Percentiles rank a stretch among this genome's conserved stretches.
Conservation (phyloP, 2,329 filamentous ascomycete species). For the Verticillium albo-atrum region DNA sequence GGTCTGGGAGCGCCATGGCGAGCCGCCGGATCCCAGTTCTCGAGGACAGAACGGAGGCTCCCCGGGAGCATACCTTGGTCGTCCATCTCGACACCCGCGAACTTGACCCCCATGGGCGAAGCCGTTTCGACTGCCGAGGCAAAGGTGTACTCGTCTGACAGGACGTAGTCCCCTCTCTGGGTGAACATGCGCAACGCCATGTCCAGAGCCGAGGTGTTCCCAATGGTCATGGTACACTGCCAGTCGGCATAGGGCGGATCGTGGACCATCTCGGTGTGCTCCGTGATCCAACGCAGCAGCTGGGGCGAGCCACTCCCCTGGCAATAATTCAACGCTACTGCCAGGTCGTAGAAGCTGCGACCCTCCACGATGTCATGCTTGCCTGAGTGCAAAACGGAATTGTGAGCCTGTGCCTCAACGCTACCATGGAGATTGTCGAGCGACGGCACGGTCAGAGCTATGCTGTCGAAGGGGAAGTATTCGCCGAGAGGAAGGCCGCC, state of each 20-base stretch:
- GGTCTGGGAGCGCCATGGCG: conserved; percentile 39
- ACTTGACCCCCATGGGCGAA: conserved; percentile 55
- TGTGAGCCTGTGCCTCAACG: conserved; percentile 7
- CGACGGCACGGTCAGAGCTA: not conserved
- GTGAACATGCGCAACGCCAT: conserved; percentile 63
- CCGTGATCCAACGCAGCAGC: conserved; percentile 65
- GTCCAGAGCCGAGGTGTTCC: conserved; percentile 65
- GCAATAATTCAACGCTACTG: conserved; percentile 69
- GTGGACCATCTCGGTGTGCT: conserved; percentile 73
- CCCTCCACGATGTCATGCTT: not conserved
- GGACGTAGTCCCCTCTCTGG: conserved; percentile 55
- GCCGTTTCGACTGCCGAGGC: conserved; percentile 57
- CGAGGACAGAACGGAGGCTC: conserved; percentile 48
- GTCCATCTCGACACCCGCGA: conserved; percentile 61
- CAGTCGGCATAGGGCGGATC: conserved; percentile 70
- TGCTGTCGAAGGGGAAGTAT: not conserved
- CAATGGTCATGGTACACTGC: conserved; percentile 62
- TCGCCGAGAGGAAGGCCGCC: not conserved
- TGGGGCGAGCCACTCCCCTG: conserved; percentile 68
- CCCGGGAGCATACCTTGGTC: conserved; percentile 40
- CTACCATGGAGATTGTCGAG: not conserved
- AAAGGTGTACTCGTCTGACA: conserved; percentile 58
- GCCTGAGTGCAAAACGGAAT: conserved; percentile 1
- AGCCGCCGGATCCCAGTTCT: conserved; percentile 38
- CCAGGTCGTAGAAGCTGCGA: conserved; percentile 3